Conservation (phyloP, 345 rosid species). For the Limnanthes douglasii region DNA sequence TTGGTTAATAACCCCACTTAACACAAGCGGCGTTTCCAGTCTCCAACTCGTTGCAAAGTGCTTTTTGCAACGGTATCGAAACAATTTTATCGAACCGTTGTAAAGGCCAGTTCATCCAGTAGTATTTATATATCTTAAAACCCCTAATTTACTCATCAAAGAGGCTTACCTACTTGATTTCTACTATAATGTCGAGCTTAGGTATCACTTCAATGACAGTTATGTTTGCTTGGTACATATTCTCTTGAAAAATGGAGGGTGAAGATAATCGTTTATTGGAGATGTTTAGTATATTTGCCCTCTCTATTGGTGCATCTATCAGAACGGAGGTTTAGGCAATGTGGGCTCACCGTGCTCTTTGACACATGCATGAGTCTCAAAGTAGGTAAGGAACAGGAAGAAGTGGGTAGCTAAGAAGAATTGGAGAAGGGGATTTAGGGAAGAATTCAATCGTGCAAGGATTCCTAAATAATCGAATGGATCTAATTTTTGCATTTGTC, state of each 20-base stretch:
- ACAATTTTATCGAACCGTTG: too few species aligned
- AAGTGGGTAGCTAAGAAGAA: constrained; percentile 65
- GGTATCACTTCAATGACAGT: constrained; percentile 77
- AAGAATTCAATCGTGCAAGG: constrained; percentile 33
- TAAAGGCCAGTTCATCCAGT: too few species aligned
- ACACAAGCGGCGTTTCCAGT: too few species aligned
- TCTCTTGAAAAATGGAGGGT: constrained; percentile 90
- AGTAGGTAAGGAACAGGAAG: constrained; percentile 48
- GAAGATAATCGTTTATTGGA: constrained; percentile 57
- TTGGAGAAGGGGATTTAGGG: constrained; percentile 53
- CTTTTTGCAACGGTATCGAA: too few species aligned
- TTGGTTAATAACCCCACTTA: too few species aligned
- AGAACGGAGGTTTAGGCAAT: constrained; percentile 97
- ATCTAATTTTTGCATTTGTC: too few species aligned
- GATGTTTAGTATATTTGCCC: constrained; percentile 82
- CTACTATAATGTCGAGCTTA: constrained; percentile 77
- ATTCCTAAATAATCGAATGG: too few species aligned
- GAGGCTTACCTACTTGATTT: constrained; percentile 62
- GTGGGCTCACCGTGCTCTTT: constrained; percentile 89
- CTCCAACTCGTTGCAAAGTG: too few species aligned
- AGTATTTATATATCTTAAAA: too few species aligned
- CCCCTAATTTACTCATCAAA: too few species aligned
- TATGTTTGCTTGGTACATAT: constrained; percentile 78
- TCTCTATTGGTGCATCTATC: constrained; percentile 89
- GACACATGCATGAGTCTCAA: constrained; percentile 85